Percentiles rank a stretch among this genome's conserved stretches.
phyloP scores from a whole-genome alignment of 805 yeast genomes.

The Danielia reshetovae region DNA sequence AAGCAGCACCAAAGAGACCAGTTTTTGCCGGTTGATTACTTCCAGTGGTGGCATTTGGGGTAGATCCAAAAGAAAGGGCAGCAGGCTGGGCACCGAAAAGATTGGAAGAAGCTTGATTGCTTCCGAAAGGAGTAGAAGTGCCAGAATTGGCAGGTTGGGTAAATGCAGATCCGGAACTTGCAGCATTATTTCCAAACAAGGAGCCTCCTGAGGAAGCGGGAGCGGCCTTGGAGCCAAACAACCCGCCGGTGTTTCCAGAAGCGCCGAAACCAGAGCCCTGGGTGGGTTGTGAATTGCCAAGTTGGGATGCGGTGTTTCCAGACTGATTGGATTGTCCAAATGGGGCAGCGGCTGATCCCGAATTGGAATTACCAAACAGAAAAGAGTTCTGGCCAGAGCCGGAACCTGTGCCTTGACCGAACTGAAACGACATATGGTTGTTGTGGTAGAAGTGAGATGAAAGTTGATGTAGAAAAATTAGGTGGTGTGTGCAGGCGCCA shows the following conservation, averaged over 20 bases:
- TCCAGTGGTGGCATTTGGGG: conserved; percentile 7
- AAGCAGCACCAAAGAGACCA: no score
- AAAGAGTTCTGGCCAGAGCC: conserved; percentile 2
- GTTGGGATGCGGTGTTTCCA: no score
- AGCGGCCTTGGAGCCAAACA: no score
- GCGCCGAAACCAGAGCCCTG: no score
- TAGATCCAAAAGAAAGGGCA: conserved; percentile 4
- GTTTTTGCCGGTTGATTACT: no score
- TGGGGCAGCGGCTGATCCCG: no score
- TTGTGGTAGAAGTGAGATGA: background rate
- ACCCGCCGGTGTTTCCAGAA: no score
- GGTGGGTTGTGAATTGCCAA: no score
- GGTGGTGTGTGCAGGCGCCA: no score
- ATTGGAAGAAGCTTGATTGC: conserved; percentile 5
- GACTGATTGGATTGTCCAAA: no score
- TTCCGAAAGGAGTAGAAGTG: conserved; percentile 5
- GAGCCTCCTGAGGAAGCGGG: background rate
- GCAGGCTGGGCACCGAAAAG: conserved; percentile 14
- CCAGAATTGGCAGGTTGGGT: conserved; percentile 1
- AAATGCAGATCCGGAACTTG: conserved; percentile 4
- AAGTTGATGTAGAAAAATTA: background rate
- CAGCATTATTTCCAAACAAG: no score
- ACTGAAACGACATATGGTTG: background rate
- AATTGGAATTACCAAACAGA: background rate
- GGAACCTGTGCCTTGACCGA: background rate